These are phyloP conservation scores for Mytilinidion resinicola DNA, from an alignment of 495 filamentous ascomycete species.

Conservation along the genomic window DNA sequence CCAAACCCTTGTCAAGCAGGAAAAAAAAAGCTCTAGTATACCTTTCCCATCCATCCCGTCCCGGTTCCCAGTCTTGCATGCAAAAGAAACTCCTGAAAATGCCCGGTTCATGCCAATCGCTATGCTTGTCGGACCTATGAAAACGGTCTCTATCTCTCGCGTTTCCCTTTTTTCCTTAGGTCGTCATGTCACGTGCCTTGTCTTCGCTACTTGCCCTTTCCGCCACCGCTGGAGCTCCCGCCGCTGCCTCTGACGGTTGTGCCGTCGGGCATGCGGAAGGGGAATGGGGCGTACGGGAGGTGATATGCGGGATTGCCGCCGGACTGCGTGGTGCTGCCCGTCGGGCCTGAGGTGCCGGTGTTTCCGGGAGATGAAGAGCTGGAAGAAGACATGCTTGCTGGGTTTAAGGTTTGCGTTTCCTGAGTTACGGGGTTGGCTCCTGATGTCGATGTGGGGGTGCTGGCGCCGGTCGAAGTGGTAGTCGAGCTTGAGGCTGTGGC, in stretches of 20 bases:
- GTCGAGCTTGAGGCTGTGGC: too few relatives aligned
- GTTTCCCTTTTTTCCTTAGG: neutral
- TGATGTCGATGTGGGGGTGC: too few relatives aligned
- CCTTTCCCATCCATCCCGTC: too few relatives aligned
- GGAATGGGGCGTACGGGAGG: neutral
- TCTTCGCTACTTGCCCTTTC: neutral
- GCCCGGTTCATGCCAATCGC: too few relatives aligned
- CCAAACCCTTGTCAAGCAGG: too few relatives aligned
- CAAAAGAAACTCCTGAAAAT: too few relatives aligned
- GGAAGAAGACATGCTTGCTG: neutral
- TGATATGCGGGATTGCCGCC: neutral
- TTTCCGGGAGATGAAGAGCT: neutral
- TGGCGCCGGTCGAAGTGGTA: too few relatives aligned
- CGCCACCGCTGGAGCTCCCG: neutral
- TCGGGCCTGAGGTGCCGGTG: neutral
- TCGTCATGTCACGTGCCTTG: neutral
- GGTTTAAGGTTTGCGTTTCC: neutral
- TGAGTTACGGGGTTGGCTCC: too few relatives aligned
- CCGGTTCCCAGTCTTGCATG: too few relatives aligned
- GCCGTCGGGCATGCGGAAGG: conserved; percentile 2
- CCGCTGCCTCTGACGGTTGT: neutral
- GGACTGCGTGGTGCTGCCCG: neutral
- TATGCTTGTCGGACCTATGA: neutral
- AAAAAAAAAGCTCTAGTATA: too few relatives aligned
- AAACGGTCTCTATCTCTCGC: neutral